Evolutionary conservation across 805 yeast genomes (phyloP).

Genomic region (Starmerella etchellsii): DNA sequence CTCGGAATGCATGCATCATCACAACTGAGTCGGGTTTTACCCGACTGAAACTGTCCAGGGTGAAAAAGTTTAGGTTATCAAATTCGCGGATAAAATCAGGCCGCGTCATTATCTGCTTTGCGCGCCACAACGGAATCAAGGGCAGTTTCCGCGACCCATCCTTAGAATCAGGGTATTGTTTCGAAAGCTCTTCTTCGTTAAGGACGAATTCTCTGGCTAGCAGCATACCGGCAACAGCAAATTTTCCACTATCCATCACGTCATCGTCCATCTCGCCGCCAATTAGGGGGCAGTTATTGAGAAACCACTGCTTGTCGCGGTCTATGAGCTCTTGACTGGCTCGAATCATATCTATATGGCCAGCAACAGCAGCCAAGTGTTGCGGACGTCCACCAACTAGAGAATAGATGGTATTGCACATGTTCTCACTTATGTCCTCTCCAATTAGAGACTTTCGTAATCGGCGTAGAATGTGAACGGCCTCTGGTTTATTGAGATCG

Average conservation of each 20-base stretch:
- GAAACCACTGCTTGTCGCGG: constrained; percentile 72
- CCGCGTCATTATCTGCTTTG: constrained; percentile 74
- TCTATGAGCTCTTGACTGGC: constrained; percentile 65
- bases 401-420: constrained; percentile 46
- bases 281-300: constrained; percentile 66
- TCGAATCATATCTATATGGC: constrained; percentile 28
- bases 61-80: constrained; percentile 66
- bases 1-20: constrained; percentile 82
- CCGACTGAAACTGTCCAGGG: constrained; percentile 55
- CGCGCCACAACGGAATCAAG: constrained; percentile 68
- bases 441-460: constrained; percentile 35
- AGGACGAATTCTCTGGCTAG: constrained; percentile 57
- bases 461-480: constrained; percentile 40
- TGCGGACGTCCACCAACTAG: constrained; percentile 78
- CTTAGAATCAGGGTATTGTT: not conserved
- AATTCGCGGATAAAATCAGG: constrained; percentile 65
- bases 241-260: constrained; percentile 74
- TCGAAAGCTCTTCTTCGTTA: constrained; percentile 38
- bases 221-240: constrained; percentile 60
- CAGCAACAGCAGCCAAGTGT: constrained; percentile 51
- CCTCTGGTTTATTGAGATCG: constrained; percentile 41
- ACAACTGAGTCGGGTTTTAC: constrained; percentile 76
- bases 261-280: constrained; percentile 80
- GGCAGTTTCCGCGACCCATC: constrained; percentile 35
- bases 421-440: constrained; percentile 29